Conservation (phyloP, 192 early-diverging fungal genomes). For the Mortierella antarctica region DNA sequence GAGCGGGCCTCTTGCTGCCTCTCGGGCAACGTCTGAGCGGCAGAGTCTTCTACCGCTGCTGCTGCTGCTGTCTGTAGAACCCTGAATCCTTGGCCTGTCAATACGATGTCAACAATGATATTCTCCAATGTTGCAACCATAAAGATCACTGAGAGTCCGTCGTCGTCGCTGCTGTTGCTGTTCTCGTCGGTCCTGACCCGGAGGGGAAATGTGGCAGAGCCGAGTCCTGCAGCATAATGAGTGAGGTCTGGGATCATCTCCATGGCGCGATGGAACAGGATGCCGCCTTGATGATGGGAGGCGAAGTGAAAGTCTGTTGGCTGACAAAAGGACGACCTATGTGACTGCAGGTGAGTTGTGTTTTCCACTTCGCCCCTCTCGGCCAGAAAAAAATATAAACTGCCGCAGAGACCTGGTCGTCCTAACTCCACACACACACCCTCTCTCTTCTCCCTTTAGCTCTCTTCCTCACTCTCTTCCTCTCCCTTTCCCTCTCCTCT, state of each 20-base stretch:
- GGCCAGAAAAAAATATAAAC: no score
- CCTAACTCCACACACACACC: no score
- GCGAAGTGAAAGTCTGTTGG: background rate
- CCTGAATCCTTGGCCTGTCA: conserved; percentile 31
- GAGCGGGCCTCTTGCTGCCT: conserved; percentile 32
- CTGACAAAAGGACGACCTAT: no score
- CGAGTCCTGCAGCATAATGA: conserved; percentile 29
- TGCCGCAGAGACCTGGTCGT: no score
- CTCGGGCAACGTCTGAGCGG: background rate
- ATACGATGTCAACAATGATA: background rate
- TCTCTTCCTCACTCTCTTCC: background rate
- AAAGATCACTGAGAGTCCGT: conserved; percentile 1
- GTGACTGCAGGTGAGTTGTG: no score
- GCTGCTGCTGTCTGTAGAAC: background rate
- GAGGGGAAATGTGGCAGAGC: conserved; percentile 33
- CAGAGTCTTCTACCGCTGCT: background rate
- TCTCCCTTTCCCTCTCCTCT: background rate
- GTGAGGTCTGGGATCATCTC: conserved; percentile 41
- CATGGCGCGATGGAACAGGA: background rate
- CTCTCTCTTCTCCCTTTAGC: background rate
- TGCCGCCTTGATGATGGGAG: background rate
- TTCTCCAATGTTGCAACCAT: conserved; percentile 21
- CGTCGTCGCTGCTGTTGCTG: background rate
- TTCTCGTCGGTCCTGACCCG: background rate
- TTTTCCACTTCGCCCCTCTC: no score